Conservation (phyloP, 148 eudicot genomes). For the Nepenthes gracilis region DNA sequence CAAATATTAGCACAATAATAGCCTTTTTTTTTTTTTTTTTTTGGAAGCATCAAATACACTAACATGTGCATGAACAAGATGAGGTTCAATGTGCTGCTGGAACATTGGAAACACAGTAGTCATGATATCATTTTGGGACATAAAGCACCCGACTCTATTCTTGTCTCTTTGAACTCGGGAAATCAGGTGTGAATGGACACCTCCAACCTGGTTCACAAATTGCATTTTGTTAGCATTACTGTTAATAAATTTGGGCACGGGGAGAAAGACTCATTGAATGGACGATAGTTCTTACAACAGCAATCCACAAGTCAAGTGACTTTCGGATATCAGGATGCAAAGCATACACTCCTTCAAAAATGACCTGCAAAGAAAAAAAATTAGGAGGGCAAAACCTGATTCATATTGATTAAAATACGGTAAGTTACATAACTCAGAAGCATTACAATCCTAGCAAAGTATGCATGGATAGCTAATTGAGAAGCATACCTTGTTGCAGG, state of each 20-base stretch:
- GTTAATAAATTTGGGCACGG: background rate
- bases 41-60: slow-evolving; percentile 23
- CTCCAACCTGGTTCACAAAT: slow-evolving; percentile 70
- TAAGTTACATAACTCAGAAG: too few relatives aligned
- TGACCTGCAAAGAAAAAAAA: slow-evolving; percentile 41
- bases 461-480: background rate
- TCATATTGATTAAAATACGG: too few relatives aligned
- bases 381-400: background rate
- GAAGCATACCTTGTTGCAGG: too few relatives aligned
- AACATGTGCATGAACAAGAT: slow-evolving; percentile 99
- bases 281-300: slow-evolving; percentile 67
- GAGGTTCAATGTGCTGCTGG: slow-evolving; percentile 98
- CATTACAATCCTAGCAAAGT: too few relatives aligned
- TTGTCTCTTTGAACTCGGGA: slow-evolving; percentile 99
- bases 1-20: too few relatives aligned
- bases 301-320: slow-evolving; percentile 92
- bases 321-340: slow-evolving; percentile 89
- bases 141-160: slow-evolving; percentile 68
- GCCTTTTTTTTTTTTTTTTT: too few relatives aligned
- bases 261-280: background rate
- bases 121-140: slow-evolving; percentile 95
- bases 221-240: slow-evolving; percentile 9
- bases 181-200: slow-evolving; percentile 93
- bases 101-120: slow-evolving; percentile 95
- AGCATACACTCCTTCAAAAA: slow-evolving; percentile 97